Conservation (phyloP, 345 rosid species). For the Aquilaria malaccensis region DNA sequence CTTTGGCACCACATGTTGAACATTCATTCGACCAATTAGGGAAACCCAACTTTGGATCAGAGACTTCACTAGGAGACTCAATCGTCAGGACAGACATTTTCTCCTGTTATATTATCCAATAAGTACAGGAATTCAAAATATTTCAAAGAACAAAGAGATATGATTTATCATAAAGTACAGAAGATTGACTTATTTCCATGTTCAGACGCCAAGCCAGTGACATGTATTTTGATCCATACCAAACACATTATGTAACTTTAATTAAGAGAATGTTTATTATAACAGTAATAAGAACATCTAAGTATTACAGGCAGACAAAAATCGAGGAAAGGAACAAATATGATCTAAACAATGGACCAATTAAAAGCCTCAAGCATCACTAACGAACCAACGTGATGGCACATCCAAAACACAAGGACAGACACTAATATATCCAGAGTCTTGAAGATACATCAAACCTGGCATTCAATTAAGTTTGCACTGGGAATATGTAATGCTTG, state of each 20-base stretch:
- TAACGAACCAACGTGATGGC: too few species aligned
- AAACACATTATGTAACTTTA: background rate
- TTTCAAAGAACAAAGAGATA: background rate
- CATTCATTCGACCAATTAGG: constrained; percentile 63
- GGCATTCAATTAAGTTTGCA: too few species aligned
- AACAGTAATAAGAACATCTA: background rate
- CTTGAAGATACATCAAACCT: too few species aligned
- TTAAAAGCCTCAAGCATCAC: too few species aligned
- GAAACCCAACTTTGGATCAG: constrained; percentile 67
- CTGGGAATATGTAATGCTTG: too few species aligned
- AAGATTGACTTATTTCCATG: background rate
- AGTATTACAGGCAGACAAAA: background rate
- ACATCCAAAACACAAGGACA: too few species aligned
- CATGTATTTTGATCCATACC: constrained; percentile 2
- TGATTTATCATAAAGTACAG: background rate
- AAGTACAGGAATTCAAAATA: background rate
- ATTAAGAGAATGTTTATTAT: background rate
- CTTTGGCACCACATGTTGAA: constrained; percentile 59
- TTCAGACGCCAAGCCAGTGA: background rate
- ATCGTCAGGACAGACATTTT: constrained; percentile 38
- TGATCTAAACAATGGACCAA: too few species aligned
- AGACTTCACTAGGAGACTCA: constrained; percentile 44
- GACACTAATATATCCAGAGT: too few species aligned
- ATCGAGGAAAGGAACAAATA: too few species aligned
- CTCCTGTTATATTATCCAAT: constrained; percentile 38